Base-by-base conservation (phyloP, 306 rosid genomes). In the Mimosa pudica region DNA sequence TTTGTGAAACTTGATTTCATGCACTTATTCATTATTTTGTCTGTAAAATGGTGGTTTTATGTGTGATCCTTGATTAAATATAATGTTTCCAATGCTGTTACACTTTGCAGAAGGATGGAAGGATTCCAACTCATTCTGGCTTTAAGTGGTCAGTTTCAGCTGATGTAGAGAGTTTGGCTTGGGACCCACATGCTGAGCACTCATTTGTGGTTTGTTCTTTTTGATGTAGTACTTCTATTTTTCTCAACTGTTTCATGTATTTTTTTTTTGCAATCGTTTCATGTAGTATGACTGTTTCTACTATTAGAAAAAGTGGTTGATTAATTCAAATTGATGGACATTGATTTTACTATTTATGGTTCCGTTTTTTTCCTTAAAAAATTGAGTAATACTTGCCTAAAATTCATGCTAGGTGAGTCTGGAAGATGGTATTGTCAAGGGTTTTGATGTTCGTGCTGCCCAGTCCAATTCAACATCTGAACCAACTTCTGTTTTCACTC, bases 121-220 rank as follows among this genome's bases (percentile, higher is more conserved):
- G 99, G 84, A 82, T 64, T 60, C 93, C 97, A 61, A 66, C 88
- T 4, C 98, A 94, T 85, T 84, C 97, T 51, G 98, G 98, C 71
- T 94, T 89, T 82, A 89, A 77, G 82, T 91, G 98, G 98, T 84
- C 77, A 52, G 95, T 91, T 71, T 61, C 87, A 46, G 85, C 92
- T 81, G 97, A 94, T 51, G 98, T 94, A 13, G 98, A 94, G 87
- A 85, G 90, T 91, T 89, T 94, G 86, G 97, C 94, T 60, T 94
- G 98, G 97, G 97, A 94, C 85, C 97, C 98, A 12, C 97, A 94
- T 80, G 76, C 87, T 0, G 95, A 91, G 82, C 85, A 92, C 87
- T 88, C 84, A 30, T 94, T 89, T 86, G 94, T 90, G 98, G 98
- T 94, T 76, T 45, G 97, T 82, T 70, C 30, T 63, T 10, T 77